phyloP scores from a whole-genome alignment of 2,329 filamentous ascomycete species.

The Phialemoniopsis sp. region DNA sequence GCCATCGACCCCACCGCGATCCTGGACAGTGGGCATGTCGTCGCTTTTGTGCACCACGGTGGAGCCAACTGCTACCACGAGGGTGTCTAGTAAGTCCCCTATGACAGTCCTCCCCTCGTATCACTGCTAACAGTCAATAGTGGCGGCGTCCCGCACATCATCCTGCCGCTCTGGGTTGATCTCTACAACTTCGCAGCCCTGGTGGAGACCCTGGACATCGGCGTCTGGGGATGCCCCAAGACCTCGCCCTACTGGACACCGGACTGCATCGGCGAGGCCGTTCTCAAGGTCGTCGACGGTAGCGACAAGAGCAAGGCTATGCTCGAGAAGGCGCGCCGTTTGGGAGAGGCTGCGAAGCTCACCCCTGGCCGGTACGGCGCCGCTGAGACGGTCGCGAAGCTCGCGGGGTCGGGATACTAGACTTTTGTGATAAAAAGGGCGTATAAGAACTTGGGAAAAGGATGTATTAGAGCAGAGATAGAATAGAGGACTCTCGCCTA shows the following conservation, averaged over 20 bases:
- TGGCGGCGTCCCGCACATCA: slow-evolving; percentile 36
- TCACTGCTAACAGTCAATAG: slow-evolving; percentile 14
- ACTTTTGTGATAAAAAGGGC: no score
- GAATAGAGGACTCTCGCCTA: no score
- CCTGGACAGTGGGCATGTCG: slow-evolving; percentile 26
- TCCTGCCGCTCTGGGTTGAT: slow-evolving; percentile 42
- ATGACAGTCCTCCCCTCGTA: neutral
- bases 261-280: slow-evolving; percentile 16
- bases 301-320: slow-evolving; percentile 6
- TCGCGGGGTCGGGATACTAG: neutral
- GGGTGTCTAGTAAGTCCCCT: slow-evolving; percentile 32
- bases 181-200: slow-evolving; percentile 37
- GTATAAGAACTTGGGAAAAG: no score
- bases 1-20: slow-evolving; percentile 24
- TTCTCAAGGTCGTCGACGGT: slow-evolving; percentile 15
- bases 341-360: slow-evolving; percentile 7
- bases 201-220: slow-evolving; percentile 36
- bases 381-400: slow-evolving; percentile 2
- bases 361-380: slow-evolving; percentile 8
- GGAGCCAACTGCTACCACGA: slow-evolving; percentile 38
- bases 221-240: slow-evolving; percentile 29
- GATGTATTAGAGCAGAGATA: no score
- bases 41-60: slow-evolving; percentile 31
- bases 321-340: slow-evolving; percentile 11
- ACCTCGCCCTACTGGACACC: slow-evolving; percentile 23